phyloP scores from a whole-genome alignment of 441 rosid species.

The Erysimum pusillum region DNA sequence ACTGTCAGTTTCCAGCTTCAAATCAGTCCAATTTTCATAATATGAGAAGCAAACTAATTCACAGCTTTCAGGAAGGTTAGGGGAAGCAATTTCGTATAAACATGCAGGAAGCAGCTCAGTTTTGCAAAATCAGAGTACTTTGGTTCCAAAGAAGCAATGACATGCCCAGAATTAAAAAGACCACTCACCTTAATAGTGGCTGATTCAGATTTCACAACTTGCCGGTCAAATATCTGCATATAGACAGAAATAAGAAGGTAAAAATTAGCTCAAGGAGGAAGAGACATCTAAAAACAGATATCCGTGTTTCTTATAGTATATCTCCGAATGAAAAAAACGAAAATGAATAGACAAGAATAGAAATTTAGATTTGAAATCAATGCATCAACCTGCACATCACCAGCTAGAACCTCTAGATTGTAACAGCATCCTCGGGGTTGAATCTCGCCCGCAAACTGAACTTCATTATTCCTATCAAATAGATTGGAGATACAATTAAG shows the following conservation, averaged over 20 bases:
- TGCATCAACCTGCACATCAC: conserved; percentile 67
- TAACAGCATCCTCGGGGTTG: conserved; percentile 80
- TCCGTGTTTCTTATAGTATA: background rate
- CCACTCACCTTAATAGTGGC: conserved; percentile 80
- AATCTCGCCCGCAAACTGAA: conserved; percentile 96
- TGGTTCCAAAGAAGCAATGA: background rate
- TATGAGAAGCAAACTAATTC: conserved; percentile 22
- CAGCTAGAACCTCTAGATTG: conserved; percentile 62
- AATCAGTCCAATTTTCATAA: background rate
- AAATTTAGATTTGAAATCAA: background rate
- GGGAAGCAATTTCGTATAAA: background rate
- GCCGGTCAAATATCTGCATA: conserved; percentile 74
- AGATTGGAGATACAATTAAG: background rate
- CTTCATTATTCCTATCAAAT: conserved; percentile 82
- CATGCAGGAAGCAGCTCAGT: background rate
- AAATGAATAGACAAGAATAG: background rate
- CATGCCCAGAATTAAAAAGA: background rate
- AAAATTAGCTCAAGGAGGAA: conserved; percentile 2
- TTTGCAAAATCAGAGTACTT: background rate
- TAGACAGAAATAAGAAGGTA: conserved; percentile 19
- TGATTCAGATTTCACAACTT: conserved; percentile 92
- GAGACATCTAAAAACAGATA: background rate
- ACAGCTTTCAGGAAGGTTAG: conserved; percentile 9
- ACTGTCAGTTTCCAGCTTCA: conserved; percentile 24
- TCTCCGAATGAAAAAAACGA: background rate